Conservation (phyloP, 1,284 basidiomycete species). For the Boletellus dicymbophilus region DNA sequence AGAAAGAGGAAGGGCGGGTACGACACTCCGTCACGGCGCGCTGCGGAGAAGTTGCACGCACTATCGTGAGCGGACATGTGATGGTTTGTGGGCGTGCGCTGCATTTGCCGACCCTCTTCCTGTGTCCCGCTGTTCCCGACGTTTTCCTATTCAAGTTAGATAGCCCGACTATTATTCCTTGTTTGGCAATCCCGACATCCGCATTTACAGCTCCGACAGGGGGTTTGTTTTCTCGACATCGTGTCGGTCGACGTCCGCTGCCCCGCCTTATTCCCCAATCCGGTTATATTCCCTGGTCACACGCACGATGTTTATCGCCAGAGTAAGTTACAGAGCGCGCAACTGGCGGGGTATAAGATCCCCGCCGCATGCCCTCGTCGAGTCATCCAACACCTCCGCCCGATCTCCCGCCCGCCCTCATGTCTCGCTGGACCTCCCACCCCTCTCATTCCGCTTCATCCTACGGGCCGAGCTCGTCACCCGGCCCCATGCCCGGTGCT, state of each 20-base stretch:
- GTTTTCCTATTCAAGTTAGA: conserved; percentile 14
- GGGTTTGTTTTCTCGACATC: conserved; percentile 10
- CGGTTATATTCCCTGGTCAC: conserved; percentile 19
- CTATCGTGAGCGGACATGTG: conserved; percentile 16
- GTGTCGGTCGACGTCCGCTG: conserved; percentile 21
- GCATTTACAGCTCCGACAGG: too few relatives aligned
- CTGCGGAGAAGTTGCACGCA: background rate
- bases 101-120: conserved; percentile 18
- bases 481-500: conserved; percentile 25
- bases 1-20: conserved; percentile 12
- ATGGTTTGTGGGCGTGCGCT: conserved; percentile 4
- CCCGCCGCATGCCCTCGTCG: conserved; percentile 7
- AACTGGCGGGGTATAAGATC: conserved; percentile 28
- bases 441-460: conserved; percentile 4
- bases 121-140: conserved; percentile 29
- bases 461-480: conserved; percentile 14
- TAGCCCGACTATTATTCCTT: conserved; percentile 21
- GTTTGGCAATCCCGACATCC: conserved; percentile 20
- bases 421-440: conserved; percentile 25
- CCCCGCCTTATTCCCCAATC: conserved; percentile 26
- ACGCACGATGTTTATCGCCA: conserved; percentile 3
- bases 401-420: conserved; percentile 6
- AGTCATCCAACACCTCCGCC: conserved; percentile 19
- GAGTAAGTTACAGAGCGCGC: conserved; percentile 24
- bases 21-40: background rate